Conservation (phyloP, 345 rosid genomes). For the Syzygium jambos region DNA sequence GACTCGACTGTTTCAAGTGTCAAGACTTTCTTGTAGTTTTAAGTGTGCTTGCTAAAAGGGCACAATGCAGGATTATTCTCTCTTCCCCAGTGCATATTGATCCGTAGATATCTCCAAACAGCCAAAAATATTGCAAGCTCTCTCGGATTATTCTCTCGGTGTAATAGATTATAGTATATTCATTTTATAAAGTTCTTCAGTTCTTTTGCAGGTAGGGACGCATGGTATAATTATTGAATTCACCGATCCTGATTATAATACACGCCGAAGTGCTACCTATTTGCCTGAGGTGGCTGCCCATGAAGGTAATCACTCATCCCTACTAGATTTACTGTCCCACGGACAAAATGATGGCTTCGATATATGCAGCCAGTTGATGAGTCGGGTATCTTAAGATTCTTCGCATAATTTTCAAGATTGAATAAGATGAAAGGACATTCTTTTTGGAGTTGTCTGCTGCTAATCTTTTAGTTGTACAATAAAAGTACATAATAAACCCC, state of each 20-base stretch:
- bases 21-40: not conserved
- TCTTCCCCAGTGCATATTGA: not conserved
- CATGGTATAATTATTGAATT: slow-evolving; percentile 96
- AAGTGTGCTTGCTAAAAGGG: not conserved
- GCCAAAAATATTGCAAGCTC: not conserved
- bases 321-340: not conserved
- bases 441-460: not conserved
- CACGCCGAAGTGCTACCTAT: slow-evolving; percentile 84
- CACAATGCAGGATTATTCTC: not conserved
- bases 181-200: not conserved
- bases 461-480: not conserved
- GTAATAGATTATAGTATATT: not conserved
- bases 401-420: not conserved
- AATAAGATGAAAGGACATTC: not conserved
- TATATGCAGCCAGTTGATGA: not conserved
- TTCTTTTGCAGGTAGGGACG: slow-evolving; percentile 57
- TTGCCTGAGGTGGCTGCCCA: slow-evolving; percentile 97
- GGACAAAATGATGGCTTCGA: not conserved
- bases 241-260: slow-evolving; percentile 52
- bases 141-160: not conserved
- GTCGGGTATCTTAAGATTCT: not conserved
- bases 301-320: slow-evolving; percentile 50
- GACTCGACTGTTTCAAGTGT: not conserved
- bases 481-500: not conserved
- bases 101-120: not conserved